Base-by-base conservation (phyloP, 352 stramenopile genomes). In the Globisporangium nodosum region DNA sequence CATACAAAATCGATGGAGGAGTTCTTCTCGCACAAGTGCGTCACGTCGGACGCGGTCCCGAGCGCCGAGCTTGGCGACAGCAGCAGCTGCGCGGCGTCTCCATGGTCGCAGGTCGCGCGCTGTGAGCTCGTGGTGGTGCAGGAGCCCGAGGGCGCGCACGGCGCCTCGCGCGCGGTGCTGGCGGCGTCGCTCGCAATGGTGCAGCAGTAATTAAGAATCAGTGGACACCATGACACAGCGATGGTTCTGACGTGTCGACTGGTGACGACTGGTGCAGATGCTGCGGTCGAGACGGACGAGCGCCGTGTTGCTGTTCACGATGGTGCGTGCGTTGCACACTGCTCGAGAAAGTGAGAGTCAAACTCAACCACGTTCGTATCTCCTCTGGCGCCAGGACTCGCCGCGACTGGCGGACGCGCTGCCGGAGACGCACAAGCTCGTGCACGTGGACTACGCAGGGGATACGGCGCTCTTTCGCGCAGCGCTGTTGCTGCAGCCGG, bases 1-100 rank as follows among this genome's bases (percentile, higher is more conserved):
- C 24, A 27, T 3, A 27, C 24, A 27, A 27, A 27, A 27, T 27
- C 24, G 8, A 90, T 90, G 80, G 77, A 90, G 56, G 68, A 83
- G 57, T 88, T 71, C 49, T 81, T 90, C 54, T 50, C 69, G 54
- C 75, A 87, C 37, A 84, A 76, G 60, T 90, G 80, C 64, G 80
- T 90, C 37, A 90, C 77, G 42, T 65, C 75, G 42, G 73, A 81
- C 61, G 59, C 61, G 54, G 24, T 27, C 24, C 24, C 24, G 24
- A 11, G 12, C 24, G 54, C 24, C 33, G 9, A 9, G 30, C 13
- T 9, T 11, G 54, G 49, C 52, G 13, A 63, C 52, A 20, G 40
- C 57, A 53, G 27, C 24, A 27, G 24, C 24, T 27, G 24, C 24
- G 24, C 24, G 24, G n/a, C 16, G 24, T 64, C 66, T 27, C 63